These are phyloP conservation scores for Debaryomycetaceae sp. DNA, from an alignment of 1,139 yeast species.

Conservation along the genomic window DNA sequence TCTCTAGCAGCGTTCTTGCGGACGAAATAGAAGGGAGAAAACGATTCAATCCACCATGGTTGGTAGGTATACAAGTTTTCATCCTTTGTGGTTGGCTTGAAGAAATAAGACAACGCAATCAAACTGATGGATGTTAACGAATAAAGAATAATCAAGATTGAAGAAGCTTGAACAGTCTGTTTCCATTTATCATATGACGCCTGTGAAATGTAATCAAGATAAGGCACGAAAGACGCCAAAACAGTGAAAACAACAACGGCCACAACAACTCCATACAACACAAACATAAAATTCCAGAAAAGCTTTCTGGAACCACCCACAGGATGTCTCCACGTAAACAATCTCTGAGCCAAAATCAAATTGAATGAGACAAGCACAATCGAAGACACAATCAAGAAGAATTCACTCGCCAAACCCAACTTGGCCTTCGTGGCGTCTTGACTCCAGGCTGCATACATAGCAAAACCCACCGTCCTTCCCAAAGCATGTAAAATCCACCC, in stretches of 20 bases:
- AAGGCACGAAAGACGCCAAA: slow-evolving; percentile 64
- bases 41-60: slow-evolving; percentile 77
- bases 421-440: slow-evolving; percentile 41
- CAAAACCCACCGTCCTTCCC: slow-evolving; percentile 58
- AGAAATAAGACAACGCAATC: slow-evolving; percentile 49
- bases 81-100: slow-evolving; percentile 57
- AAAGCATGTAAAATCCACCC: slow-evolving; percentile 53
- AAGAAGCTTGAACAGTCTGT: slow-evolving; percentile 56
- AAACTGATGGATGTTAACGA: slow-evolving; percentile 52
- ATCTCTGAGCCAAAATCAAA: slow-evolving; percentile 69
- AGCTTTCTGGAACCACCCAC: slow-evolving; percentile 59
- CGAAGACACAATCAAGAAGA: slow-evolving; percentile 56
- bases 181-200: slow-evolving; percentile 48
- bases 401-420: slow-evolving; percentile 58
- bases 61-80: slow-evolving; percentile 59
- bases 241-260: slow-evolving; percentile 65
- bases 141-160: slow-evolving; percentile 56
- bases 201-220: slow-evolving; percentile 51
- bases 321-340: slow-evolving; percentile 83
- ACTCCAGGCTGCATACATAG: slow-evolving; percentile 62
- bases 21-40: slow-evolving; percentile 53
- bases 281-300: slow-evolving; percentile 55
- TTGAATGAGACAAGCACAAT: slow-evolving; percentile 56
- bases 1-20: slow-evolving; percentile 42
- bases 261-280: slow-evolving; percentile 51